These are phyloP conservation scores for Verruconis gallopava DNA, from an alignment of 2,329 filamentous ascomycete species.

Conservation along the genomic window DNA sequence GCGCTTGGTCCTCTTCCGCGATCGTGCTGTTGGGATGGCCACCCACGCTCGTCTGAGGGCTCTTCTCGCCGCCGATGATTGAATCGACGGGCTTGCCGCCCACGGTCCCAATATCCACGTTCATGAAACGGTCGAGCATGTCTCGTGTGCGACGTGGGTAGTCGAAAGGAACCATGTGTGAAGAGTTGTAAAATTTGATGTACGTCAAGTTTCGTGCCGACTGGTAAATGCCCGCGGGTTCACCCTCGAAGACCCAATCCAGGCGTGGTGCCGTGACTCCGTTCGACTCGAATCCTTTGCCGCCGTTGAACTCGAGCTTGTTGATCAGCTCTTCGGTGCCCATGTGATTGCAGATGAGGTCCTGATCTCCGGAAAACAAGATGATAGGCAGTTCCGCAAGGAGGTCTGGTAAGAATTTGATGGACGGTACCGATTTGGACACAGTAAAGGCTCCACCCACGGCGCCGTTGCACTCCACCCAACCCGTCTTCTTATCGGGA, in stretches of 20 bases:
- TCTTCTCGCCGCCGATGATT: constrained; percentile 73
- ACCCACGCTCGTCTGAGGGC: constrained; percentile 63
- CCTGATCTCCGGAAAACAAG: constrained; percentile 85
- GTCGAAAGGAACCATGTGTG: constrained; percentile 97
- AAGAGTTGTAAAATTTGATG: constrained; percentile 86
- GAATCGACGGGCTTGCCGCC: constrained; percentile 67
- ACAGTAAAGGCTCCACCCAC: constrained; percentile 62
- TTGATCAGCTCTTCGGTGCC: constrained; percentile 86
- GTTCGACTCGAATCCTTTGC: constrained; percentile 80
- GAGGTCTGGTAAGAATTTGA: constrained; percentile 63
- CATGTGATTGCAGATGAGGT: constrained; percentile 93
- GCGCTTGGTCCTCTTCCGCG: constrained; percentile 53
- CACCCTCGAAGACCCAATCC: constrained; percentile 86
- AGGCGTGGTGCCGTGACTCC: constrained; percentile 85
- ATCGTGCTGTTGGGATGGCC: constrained; percentile 56
- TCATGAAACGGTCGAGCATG: constrained; percentile 96
- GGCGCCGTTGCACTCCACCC: constrained; percentile 76
- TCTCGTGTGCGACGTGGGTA: constrained; percentile 74
- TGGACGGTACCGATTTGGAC: constrained; percentile 56
- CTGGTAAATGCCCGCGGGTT: constrained; percentile 84
- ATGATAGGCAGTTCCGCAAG: constrained; percentile 66
- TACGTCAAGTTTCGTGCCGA: constrained; percentile 92
- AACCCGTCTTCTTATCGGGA: constrained; percentile 68
- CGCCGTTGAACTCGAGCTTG: constrained; percentile 84
- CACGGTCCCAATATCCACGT: constrained; percentile 79